Percentiles rank a stretch among this genome's conserved stretches.
phyloP scores from a whole-genome alignment of 2,329 filamentous ascomycete genomes.

The Elsinoe australis region DNA sequence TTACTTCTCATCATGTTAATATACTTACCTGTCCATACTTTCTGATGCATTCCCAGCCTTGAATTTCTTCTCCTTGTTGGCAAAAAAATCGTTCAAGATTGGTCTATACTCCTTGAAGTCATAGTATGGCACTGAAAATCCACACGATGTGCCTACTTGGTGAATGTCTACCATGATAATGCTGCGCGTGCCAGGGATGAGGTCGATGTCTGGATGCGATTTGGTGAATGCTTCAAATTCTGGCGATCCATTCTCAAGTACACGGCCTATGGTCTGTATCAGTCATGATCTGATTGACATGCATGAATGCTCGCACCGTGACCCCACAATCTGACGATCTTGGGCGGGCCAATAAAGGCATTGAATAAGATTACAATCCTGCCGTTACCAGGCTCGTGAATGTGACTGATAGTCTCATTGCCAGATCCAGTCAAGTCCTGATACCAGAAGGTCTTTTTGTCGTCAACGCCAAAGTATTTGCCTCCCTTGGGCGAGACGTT shows the following conservation, averaged over 20 bases:
- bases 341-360: conserved; percentile 36
- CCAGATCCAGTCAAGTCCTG: conserved; percentile 69
- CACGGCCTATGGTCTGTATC: conserved; percentile 20
- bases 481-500: conserved; percentile 71
- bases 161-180: conserved; percentile 39
- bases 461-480: conserved; percentile 55
- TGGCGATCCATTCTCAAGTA: conserved; percentile 33
- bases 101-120: conserved; percentile 37
- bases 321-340: conserved; percentile 40
- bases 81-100: conserved; percentile 37
- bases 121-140: conserved; percentile 39
- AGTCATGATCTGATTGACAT: not conserved
- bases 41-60: conserved; percentile 33
- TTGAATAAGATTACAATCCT: conserved; percentile 38
- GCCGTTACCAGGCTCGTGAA: conserved; percentile 61
- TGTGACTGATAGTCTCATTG: conserved; percentile 66
- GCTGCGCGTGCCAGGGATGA: conserved; percentile 33
- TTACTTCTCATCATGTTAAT: too few species aligned
- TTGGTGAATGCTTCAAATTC: conserved; percentile 32
- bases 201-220: conserved; percentile 28
- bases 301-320: conserved; percentile 26
- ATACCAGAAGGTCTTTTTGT: conserved; percentile 56
- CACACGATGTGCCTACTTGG: conserved; percentile 38
- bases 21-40: conserved; percentile 35
- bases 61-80: conserved; percentile 33